Evolutionary conservation across 371 early-diverging fungal species (phyloP).

Genomic region (Mucor piriformis): DNA sequence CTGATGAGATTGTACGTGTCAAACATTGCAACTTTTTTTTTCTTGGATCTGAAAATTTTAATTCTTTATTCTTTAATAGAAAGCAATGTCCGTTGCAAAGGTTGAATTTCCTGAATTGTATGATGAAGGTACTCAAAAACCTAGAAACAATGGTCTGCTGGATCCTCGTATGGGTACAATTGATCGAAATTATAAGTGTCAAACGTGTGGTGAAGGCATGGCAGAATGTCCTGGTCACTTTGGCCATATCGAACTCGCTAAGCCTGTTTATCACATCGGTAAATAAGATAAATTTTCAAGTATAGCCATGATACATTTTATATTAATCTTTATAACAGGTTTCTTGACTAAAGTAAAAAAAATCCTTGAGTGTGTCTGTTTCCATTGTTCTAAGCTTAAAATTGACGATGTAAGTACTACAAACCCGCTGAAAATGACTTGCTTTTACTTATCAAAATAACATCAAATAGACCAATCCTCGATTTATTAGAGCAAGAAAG

Average conservation of each 20-base stretch:
- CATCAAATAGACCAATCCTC: slow-evolving; percentile 63
- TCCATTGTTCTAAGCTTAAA: slow-evolving; percentile 97
- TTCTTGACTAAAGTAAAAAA: slow-evolving; percentile 94
- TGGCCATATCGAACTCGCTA: slow-evolving; percentile 98
- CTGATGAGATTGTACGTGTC: slow-evolving; percentile 91
- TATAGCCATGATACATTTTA: not conserved
- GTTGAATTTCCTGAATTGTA: slow-evolving; percentile 96
- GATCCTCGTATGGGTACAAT: slow-evolving; percentile 99
- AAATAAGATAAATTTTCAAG: slow-evolving; percentile 36
- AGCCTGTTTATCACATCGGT: slow-evolving; percentile 96
- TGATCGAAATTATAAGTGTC: slow-evolving; percentile 98
- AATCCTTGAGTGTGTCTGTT: slow-evolving; percentile 98
- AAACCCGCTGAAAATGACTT: too few species aligned
- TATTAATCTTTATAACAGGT: slow-evolving; percentile 39
- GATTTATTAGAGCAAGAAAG: slow-evolving; percentile 72
- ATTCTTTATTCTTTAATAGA: slow-evolving; percentile 56
- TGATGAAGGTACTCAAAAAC: slow-evolving; percentile 90
- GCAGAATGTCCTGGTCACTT: slow-evolving; percentile 99
- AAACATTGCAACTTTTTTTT: not conserved
- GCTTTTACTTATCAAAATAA: not conserved
- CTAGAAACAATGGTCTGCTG: slow-evolving; percentile 86
- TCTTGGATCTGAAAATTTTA: slow-evolving; percentile 8
- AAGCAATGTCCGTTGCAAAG: slow-evolving; percentile 95
- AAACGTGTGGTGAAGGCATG: slow-evolving; percentile 97
- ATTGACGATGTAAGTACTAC: slow-evolving; percentile 68